Evolutionary conservation across 345 rosid species (phyloP).

Genomic region (Conringia planisiliqua): DNA sequence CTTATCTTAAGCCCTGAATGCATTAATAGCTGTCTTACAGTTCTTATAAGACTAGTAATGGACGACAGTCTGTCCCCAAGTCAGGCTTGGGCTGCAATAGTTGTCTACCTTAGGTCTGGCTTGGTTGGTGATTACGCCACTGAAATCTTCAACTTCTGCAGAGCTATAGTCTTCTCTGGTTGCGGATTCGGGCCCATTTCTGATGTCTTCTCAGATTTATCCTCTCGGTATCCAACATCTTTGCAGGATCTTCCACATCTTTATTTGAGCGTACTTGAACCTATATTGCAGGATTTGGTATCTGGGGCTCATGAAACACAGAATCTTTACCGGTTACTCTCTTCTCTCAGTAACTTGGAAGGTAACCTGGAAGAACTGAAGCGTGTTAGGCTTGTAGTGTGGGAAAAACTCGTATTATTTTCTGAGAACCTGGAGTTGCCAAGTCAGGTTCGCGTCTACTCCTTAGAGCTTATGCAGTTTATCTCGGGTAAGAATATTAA

Average conservation of each 20-base stretch:
- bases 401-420: constrained; percentile 67
- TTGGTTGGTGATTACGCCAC: constrained; percentile 45
- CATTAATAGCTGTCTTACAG: constrained; percentile 56
- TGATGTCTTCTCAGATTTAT: constrained; percentile 59
- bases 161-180: constrained; percentile 81
- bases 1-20: constrained; percentile 50
- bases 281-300: constrained; percentile 54
- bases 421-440: constrained; percentile 77
- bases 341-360: constrained; percentile 77
- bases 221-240: constrained; percentile 31
- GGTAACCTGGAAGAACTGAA: constrained; percentile 62
- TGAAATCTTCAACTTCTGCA: constrained; percentile 59
- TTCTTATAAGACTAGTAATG: constrained; percentile 67
- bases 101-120: constrained; percentile 49
- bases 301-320: constrained; percentile 45
- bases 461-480: constrained; percentile 84
- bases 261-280: constrained; percentile 58
- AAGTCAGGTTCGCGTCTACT: constrained; percentile 67
- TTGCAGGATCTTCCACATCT: constrained; percentile 55
- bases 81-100: constrained; percentile 76
- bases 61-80: constrained; percentile 89
- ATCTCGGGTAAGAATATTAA: constrained; percentile 55
- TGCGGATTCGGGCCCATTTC: constrained; percentile 73
- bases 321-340: constrained; percentile 55
- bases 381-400: constrained; percentile 63